These are phyloP conservation scores for Cytospora piceicola DNA, from an alignment of 2,329 filamentous ascomycete species.

Conservation along the genomic window DNA sequence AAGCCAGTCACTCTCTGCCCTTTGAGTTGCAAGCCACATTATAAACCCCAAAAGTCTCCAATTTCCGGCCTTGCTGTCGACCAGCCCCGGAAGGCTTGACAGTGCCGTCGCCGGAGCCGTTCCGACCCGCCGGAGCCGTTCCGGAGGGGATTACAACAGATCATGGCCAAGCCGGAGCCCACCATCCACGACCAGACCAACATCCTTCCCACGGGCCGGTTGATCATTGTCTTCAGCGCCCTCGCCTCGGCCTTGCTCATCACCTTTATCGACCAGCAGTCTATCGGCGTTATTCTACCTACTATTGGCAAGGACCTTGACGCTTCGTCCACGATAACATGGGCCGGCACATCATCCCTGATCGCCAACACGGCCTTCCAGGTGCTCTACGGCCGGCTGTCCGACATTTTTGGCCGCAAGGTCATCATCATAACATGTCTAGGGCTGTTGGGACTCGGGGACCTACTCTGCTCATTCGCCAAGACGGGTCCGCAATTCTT, in stretches of 20 bases:
- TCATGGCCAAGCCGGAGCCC: conserved; percentile 26
- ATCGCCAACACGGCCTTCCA: conserved; percentile 66
- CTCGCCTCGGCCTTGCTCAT: conserved; percentile 58
- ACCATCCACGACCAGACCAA: conserved; percentile 57
- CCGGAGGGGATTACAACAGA: neutral
- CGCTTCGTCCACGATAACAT: conserved; percentile 55
- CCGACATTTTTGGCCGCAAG: conserved; percentile 65
- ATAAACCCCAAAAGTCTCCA: neutral
- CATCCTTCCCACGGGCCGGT: conserved; percentile 54
- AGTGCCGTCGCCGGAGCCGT: neutral
- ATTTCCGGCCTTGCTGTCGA: neutral
- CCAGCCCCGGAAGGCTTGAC: neutral
- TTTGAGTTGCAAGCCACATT: neutral
- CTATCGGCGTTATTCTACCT: conserved; percentile 55
- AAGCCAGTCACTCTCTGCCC: too few relatives aligned
- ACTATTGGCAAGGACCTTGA: conserved; percentile 54
- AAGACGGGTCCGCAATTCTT: conserved; percentile 62
- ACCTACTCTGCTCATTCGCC: conserved; percentile 62
- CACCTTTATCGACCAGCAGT: conserved; percentile 61
- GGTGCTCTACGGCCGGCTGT: conserved; percentile 65
- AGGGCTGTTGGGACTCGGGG: conserved; percentile 56
- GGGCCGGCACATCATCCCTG: conserved; percentile 57
- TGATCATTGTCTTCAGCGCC: conserved; percentile 55
- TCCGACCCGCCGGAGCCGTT: neutral
- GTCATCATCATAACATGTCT: conserved; percentile 59